These are phyloP conservation scores for Aspergillus pseudoviridinutans DNA, from an alignment of 2,329 filamentous ascomycete species.

Conservation along the genomic window DNA sequence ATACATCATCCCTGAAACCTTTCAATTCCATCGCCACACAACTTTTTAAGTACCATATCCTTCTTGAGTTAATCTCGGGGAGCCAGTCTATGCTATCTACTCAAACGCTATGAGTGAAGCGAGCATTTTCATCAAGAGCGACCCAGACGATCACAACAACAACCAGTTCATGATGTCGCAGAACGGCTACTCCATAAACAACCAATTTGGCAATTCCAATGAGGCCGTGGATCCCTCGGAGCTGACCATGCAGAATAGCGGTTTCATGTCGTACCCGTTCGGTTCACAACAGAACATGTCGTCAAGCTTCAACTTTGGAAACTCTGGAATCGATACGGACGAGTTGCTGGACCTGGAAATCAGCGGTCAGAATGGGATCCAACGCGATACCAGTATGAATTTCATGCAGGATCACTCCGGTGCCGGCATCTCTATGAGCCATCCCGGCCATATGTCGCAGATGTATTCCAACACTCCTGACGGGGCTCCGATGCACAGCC, in stretches of 20 bases:
- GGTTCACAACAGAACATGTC: slow-evolving; percentile 61
- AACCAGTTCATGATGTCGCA: slow-evolving; percentile 47
- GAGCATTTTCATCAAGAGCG: slow-evolving; percentile 64
- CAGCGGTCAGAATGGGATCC: slow-evolving; percentile 37
- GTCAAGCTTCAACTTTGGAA: slow-evolving; percentile 71
- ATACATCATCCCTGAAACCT: not conserved
- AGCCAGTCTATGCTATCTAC: not conserved
- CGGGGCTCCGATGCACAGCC: slow-evolving; percentile 85
- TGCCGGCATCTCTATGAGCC: slow-evolving; percentile 55
- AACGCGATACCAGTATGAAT: slow-evolving; percentile 32
- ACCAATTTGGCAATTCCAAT: slow-evolving; percentile 53
- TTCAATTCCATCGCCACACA: not conserved
- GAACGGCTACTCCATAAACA: slow-evolving; percentile 49
- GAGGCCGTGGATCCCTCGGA: slow-evolving; percentile 79
- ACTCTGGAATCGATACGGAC: slow-evolving; percentile 79
- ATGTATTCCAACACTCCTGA: slow-evolving; percentile 90
- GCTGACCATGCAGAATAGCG: slow-evolving; percentile 62
- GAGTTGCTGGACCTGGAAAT: slow-evolving; percentile 69
- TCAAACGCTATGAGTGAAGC: slow-evolving; percentile 48
- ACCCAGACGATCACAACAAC: slow-evolving; percentile 61
- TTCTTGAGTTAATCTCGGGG: not conserved
- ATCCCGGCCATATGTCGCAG: slow-evolving; percentile 64
- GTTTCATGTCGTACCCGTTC: slow-evolving; percentile 55
- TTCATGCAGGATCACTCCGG: slow-evolving; percentile 49
- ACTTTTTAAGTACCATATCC: not conserved